phyloP scores from a whole-genome alignment of 2,329 filamentous ascomycete species.

The Eutypella sp. region DNA sequence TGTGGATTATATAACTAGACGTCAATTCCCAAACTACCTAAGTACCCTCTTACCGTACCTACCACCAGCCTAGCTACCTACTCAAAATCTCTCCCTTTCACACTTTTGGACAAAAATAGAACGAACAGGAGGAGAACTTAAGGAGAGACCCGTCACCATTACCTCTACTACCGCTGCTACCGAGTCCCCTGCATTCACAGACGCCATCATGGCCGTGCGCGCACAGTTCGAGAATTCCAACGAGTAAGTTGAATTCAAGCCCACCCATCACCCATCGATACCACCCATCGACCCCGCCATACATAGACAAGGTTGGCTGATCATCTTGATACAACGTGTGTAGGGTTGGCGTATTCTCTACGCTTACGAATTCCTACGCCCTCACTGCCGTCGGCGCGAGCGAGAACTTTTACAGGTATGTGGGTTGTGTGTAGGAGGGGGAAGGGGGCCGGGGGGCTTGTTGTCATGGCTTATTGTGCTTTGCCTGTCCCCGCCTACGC shows the following conservation, averaged over 20 bases:
- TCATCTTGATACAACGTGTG: constrained; percentile 6
- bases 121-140: no score
- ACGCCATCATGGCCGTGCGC: constrained; percentile 56
- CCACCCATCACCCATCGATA: constrained; percentile 11
- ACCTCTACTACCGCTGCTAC: constrained; percentile 9
- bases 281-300: constrained; percentile 12
- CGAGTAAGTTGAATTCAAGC: constrained; percentile 56
- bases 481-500: no score
- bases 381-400: constrained; percentile 91
- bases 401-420: constrained; percentile 94
- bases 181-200: no score
- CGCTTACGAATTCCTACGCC: constrained; percentile 95
- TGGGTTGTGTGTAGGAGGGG: no score
- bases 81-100: no score
- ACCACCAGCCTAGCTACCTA: no score
- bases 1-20: background rate
- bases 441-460: no score
- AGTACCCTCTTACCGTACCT: no score
- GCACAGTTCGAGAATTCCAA: constrained; percentile 86
- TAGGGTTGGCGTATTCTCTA: constrained; percentile 94
- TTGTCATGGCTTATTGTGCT: no score
- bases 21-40: background rate
- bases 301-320: constrained; percentile 8
- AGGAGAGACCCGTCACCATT: constrained; percentile 12
- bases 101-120: no score